phyloP scores from a whole-genome alignment of 805 yeast genomes.

The Lipomyces spencermartinsiae region DNA sequence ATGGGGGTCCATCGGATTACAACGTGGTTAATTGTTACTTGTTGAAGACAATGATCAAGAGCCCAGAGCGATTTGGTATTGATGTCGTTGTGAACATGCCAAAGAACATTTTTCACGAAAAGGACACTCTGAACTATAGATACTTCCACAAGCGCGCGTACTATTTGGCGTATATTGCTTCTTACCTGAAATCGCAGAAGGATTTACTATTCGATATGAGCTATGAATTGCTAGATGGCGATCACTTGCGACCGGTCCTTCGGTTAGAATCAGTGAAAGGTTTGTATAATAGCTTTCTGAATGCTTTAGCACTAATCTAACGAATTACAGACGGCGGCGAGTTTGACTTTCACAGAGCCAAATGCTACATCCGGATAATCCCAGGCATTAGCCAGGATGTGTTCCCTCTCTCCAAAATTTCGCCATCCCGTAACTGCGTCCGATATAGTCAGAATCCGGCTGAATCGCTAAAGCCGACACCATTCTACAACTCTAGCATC shows the following conservation, averaged over 20 bases:
- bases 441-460: conserved; percentile 51
- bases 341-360: conserved; percentile 70
- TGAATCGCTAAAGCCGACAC: conserved; percentile 70
- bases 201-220: conserved; percentile 54
- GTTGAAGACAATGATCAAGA: conserved; percentile 75
- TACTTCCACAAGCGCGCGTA: conserved; percentile 89
- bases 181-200: conserved; percentile 59
- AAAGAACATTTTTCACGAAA: conserved; percentile 68
- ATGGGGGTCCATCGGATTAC: conserved; percentile 71
- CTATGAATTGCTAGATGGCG: conserved; percentile 77
- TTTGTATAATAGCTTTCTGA: conserved; percentile 3
- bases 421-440: conserved; percentile 82
- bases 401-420: conserved; percentile 76
- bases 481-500: conserved; percentile 82
- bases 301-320: neutral
- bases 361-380: conserved; percentile 72
- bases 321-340: conserved; percentile 14
- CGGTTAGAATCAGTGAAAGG: conserved; percentile 56
- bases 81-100: conserved; percentile 91
- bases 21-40: conserved; percentile 90
- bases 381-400: conserved; percentile 73
- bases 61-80: conserved; percentile 68
- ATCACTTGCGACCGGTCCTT: conserved; percentile 75
- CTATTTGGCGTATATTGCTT: conserved; percentile 79
- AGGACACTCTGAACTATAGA: conserved; percentile 89